Conservation (phyloP, 352 stramenopile genomes). For the Phytophthora sansomeana region DNA sequence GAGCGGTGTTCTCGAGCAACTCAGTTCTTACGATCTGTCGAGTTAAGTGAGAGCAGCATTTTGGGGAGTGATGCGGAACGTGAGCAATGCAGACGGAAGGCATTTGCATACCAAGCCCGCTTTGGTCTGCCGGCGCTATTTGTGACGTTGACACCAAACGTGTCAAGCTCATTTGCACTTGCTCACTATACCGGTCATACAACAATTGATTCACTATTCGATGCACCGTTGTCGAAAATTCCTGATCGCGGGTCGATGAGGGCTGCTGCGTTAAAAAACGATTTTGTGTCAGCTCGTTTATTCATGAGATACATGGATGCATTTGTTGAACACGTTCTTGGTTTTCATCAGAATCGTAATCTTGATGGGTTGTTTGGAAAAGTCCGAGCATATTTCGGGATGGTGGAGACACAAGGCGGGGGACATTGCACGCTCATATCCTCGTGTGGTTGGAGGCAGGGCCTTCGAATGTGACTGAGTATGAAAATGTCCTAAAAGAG, state of each 20-base stretch:
- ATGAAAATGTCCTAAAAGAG: no score
- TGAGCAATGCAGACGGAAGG: neutral
- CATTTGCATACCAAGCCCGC: neutral
- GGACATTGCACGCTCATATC: no score
- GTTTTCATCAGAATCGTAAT: neutral
- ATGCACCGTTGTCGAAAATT: neutral
- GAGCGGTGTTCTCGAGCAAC: neutral
- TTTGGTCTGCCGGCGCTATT: no score
- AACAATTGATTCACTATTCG: neutral
- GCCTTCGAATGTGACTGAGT: no score
- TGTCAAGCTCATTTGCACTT: neutral
- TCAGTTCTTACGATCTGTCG: no score
- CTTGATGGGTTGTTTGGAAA: no score
- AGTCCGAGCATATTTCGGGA: no score
- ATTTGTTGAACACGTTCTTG: neutral
- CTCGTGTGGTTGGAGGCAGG: no score
- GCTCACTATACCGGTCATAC: neutral
- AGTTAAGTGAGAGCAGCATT: neutral
- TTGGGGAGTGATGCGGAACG: constrained; percentile 1
- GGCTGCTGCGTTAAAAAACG: neutral
- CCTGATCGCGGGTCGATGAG: neutral
- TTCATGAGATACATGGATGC: neutral
- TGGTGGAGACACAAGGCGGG: no score
- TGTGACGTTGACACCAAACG: neutral
- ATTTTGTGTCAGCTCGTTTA: neutral